phyloP scores from a whole-genome alignment of 257 asterid genomes.

The Perilla frutescens region DNA sequence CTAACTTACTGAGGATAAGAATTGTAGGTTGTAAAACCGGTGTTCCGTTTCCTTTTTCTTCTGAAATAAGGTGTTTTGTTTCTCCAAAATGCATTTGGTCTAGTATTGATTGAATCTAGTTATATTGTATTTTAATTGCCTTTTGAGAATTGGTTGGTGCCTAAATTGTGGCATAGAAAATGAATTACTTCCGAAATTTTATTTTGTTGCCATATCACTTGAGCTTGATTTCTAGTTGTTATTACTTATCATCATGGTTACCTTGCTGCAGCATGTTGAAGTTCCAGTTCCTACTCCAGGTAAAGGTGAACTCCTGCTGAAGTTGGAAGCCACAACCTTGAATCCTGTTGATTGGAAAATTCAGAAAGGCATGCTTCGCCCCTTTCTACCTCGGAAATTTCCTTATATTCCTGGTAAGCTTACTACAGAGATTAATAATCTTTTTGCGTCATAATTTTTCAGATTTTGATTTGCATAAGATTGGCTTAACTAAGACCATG shows the following conservation, averaged over 20 bases:
- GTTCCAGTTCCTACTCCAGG: conserved; percentile 76
- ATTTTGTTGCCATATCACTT: not conserved
- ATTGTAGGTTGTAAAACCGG: conserved; percentile 1
- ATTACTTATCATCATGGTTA: not conserved
- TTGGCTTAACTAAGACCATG: not conserved
- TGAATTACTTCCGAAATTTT: not conserved
- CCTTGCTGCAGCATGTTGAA: conserved; percentile 72
- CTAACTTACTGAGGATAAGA: not conserved
- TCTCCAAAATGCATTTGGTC: conserved; percentile 1
- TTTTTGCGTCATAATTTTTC: not conserved
- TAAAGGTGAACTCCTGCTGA: conserved; percentile 80
- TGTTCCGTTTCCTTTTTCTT: not conserved
- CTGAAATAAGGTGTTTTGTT: not conserved
- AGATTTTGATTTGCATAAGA: not conserved
- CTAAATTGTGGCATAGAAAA: not conserved
- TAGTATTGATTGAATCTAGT: not conserved
- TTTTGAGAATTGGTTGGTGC: not conserved
- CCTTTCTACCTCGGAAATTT: conserved; percentile 71
- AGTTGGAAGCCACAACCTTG: conserved; percentile 77
- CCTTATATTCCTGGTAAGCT: conserved; percentile 80
- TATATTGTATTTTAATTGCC: not conserved
- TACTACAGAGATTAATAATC: conserved; percentile 14
- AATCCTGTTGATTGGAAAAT: conserved; percentile 88
- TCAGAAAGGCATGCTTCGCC: conserved; percentile 82
- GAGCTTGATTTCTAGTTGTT: not conserved